Evolutionary conservation across 306 rosid species (phyloP).

Genomic region (Acmispon strigosus): DNA sequence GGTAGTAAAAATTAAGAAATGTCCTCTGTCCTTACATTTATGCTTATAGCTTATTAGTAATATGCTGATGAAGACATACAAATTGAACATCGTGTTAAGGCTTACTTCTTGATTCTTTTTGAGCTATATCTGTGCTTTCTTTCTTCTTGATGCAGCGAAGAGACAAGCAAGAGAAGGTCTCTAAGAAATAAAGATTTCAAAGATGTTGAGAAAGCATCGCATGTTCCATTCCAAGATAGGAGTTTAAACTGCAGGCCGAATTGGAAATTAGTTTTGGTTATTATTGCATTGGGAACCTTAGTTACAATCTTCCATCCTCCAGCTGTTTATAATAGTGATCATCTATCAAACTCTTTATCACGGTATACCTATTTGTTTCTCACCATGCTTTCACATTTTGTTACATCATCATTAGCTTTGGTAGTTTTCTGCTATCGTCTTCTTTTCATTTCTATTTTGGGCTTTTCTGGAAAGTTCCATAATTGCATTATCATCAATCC

Average conservation of each 20-base stretch:
- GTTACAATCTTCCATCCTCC: constrained; percentile 61
- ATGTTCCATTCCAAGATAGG: constrained; percentile 34
- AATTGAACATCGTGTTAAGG: neutral
- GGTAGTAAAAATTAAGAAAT: neutral
- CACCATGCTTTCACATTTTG: neutral
- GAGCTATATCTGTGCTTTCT: neutral
- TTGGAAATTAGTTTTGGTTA: constrained; percentile 53
- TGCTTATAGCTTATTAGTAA: neutral
- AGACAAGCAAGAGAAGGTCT: constrained; percentile 53
- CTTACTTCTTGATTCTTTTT: neutral
- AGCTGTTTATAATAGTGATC: constrained; percentile 60
- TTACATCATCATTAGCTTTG: neutral
- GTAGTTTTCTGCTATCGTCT: neutral
- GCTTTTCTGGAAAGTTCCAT: neutral
- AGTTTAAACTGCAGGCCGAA: constrained; percentile 55
- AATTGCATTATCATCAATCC: neutral
- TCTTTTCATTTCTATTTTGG: neutral
- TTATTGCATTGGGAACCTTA: constrained; percentile 60
- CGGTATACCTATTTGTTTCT: constrained; percentile 40
- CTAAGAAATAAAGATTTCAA: constrained; percentile 59
- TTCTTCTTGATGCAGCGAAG: constrained; percentile 58
- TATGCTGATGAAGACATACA: neutral
- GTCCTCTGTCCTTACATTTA: neutral
- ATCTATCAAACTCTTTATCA: constrained; percentile 38
- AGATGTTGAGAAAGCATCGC: constrained; percentile 49